Evolutionary conservation across 2,329 filamentous ascomycete genomes (phyloP).

Genomic region (Neonectria hederae): DNA sequence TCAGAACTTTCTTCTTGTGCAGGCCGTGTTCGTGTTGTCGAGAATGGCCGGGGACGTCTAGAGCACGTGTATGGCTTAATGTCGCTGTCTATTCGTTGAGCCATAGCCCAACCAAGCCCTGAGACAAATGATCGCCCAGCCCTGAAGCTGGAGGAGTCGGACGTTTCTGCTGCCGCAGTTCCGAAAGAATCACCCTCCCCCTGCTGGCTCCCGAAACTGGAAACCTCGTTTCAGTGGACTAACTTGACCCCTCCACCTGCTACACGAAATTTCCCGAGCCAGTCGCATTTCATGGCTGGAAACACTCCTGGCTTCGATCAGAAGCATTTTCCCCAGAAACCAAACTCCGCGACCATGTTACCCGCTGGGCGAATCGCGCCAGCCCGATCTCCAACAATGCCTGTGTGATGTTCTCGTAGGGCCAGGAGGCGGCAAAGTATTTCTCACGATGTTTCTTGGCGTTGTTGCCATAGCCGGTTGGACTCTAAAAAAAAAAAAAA

Average conservation of each 20-base stretch:
- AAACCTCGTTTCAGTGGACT: conserved; percentile 15
- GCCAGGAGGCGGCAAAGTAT: not conserved
- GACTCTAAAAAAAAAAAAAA: not conserved
- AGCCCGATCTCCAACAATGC: not conserved
- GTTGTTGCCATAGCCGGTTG: not conserved
- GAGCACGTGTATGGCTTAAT: too few relatives aligned
- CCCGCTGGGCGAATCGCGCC: not conserved
- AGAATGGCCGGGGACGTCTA: not conserved
- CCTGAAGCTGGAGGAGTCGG: conserved; percentile 16
- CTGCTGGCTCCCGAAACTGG: not conserved
- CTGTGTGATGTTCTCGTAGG: not conserved
- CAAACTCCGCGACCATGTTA: not conserved
- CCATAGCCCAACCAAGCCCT: not conserved
- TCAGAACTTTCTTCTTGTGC: not conserved
- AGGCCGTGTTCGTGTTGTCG: not conserved
- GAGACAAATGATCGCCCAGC: conserved; percentile 8
- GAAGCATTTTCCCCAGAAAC: not conserved
- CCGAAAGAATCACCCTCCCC: not conserved
- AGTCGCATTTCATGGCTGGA: not conserved
- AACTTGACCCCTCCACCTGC: not conserved
- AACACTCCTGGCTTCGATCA: not conserved
- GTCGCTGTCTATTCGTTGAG: not conserved
- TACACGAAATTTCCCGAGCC: conserved; percentile 7
- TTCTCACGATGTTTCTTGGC: not conserved
- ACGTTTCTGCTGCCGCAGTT: not conserved